Evolutionary conservation across 192 early-diverging fungal species (phyloP), one percentile per base, ranked within the genome.

Genomic region (Lunasporangiospora selenospora): DNA sequence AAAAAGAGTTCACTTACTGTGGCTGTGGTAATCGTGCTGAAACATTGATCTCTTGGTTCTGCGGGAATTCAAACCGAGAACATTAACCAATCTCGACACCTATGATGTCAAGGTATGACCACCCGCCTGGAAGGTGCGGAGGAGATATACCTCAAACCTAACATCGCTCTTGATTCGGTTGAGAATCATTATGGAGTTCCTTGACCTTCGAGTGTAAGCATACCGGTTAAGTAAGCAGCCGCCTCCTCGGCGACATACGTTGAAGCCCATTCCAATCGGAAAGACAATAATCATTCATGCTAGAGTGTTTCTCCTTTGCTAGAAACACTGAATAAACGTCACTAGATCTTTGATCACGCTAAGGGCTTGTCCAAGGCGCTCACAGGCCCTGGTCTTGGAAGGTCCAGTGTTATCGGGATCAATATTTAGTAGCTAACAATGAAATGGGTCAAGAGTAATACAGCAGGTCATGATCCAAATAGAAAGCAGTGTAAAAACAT

Each of bases 211-310:
- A 4, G 21, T 45, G 33, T 26, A 60, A 41, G 32, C 46, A 47
- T 37, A 38, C 30, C 54, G 31, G 16, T 38, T 34, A 27, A 69
- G 33, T 39, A 24, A 33, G 19, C 45, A 12, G 42, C 30, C 27
- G 61, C 19, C 30, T 24, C 33, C 13, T 70, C 53, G 23, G 21
- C 32, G 46, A 62, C 34, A 53, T 42, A 39, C 36, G 19, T 26
- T 30, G 67, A 70, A 33, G 67, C 67, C 67, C 67, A 70, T 46
- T 51, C 48, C 48, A 60, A 54, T 19, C 46, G 58, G 27, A 53
- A 48, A 0, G 24, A 12, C 29, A 10, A 45, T 69, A 40, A 18
- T 48, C 44, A 61, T 59, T 40, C 21, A 38, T 39, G 15, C 52
- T 42, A 47, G 32, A 31, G 36, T 26, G 15, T 55, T 42, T 15